Conservation (phyloP, 1,139 yeast genomes). For the Zhuliangozyma blackwelliae region DNA sequence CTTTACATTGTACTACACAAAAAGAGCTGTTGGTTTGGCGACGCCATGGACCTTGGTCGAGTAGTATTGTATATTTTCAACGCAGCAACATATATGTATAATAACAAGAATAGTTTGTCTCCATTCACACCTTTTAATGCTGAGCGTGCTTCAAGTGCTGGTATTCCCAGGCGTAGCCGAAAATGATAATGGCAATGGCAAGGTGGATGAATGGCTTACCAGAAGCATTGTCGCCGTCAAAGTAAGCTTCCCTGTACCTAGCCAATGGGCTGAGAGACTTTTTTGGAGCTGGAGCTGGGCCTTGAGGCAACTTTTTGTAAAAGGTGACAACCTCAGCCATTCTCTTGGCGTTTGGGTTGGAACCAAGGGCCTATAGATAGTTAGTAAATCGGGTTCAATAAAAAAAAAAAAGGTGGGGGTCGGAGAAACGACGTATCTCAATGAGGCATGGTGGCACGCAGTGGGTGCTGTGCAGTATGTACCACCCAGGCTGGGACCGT, state of each 20-base stretch:
- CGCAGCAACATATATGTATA: too few relatives aligned
- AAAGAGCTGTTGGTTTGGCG: too few relatives aligned
- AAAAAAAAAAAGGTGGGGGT: too few relatives aligned
- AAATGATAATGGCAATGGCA: constrained; percentile 61
- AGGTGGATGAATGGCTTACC: constrained; percentile 82
- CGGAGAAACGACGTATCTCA: too few relatives aligned
- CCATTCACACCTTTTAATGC: not conserved
- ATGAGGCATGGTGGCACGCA: too few relatives aligned
- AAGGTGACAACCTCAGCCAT: constrained; percentile 92
- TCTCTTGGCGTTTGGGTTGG: constrained; percentile 95
- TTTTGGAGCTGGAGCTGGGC: constrained; percentile 70
- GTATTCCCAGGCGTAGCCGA: constrained; percentile 93
- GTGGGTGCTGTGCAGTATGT: not conserved
- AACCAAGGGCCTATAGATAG: constrained; percentile 70
- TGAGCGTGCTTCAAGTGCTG: constrained; percentile 55
- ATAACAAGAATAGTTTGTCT: too few relatives aligned
- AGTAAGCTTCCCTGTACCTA: constrained; percentile 73
- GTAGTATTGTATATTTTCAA: too few relatives aligned
- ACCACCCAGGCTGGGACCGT: not conserved
- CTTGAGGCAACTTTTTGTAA: constrained; percentile 96
- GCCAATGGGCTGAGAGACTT: constrained; percentile 71
- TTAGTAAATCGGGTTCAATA: constrained; percentile 27
- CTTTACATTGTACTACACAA: too few relatives aligned
- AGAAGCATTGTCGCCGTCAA: constrained; percentile 72
- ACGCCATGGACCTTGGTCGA: too few relatives aligned